A percentile compares a stretch with the other conserved stretches of the same genome.
Conservation (phyloP, 305 asterid species). For the Fraxinus greggii region DNA sequence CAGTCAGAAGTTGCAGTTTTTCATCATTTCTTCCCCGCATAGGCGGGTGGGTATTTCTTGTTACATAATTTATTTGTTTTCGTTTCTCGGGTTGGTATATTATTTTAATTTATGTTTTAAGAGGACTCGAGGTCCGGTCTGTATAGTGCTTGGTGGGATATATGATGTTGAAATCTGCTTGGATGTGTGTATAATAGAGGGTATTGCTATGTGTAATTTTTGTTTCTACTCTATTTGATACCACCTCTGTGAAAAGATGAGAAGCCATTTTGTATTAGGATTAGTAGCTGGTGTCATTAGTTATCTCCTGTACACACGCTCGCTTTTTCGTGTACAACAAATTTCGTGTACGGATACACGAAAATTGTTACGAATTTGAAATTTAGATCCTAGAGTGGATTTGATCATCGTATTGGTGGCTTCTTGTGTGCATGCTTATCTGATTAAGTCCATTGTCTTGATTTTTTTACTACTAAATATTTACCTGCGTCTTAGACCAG, state of each 20-base stretch:
- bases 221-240: not conserved
- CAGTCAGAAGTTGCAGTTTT: constrained; percentile 30
- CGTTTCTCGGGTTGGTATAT: constrained; percentile 27
- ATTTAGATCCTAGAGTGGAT: not conserved
- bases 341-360: not conserved
- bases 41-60: constrained; percentile 23
- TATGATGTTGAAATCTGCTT: constrained; percentile 27
- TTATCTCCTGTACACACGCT: not conserved
- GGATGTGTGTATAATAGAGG: constrained; percentile 3
- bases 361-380: not conserved
- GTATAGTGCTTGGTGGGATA: constrained; percentile 37
- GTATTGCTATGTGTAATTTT: not conserved
- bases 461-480: not conserved
- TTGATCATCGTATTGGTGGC: not conserved
- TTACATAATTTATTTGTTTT: not conserved
- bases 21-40: constrained; percentile 32
- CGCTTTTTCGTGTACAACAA: not conserved
- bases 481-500: not conserved
- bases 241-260: not conserved
- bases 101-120: constrained; percentile 23
- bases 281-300: not conserved
- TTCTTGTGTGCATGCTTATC: not conserved
- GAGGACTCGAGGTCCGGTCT: constrained; percentile 31
- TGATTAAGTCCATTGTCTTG: not conserved
- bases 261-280: not conserved